Evolutionary conservation across 2,329 filamentous ascomycete genomes (phyloP), one percentile per base, ranked within the genome.

Genomic region (Monilinia fructigena): DNA sequence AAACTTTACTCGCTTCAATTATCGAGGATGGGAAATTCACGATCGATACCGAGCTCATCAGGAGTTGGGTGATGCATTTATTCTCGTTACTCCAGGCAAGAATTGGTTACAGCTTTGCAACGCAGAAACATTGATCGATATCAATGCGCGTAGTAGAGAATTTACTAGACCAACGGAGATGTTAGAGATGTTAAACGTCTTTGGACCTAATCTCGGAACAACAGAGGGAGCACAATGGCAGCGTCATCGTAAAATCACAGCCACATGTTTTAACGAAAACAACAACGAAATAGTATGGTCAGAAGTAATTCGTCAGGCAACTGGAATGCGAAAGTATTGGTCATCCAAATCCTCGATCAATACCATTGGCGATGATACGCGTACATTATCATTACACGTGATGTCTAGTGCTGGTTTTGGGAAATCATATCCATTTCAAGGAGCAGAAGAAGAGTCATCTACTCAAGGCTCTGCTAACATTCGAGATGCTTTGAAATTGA

Each of bases 201-300:
- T 45, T 53, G 63, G 54, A 12, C 45, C 63, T 11, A 65, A 65
- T 40, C 45, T 65, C 1, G 63, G 55, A 5, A 65, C 63, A 3
- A 65, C 63, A 2, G 63, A 65, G 11, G 63, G 63, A 59, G 8
- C n/a, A 23, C 63, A 65, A 23, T 65, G 63, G 63, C 54, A 65
- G 28, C 54, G 54, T 5, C 63, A 65, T 59, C 63, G 63, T 28
- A 65, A 65, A 23, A 60, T 59, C 4, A 65, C 63, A 4, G 63
- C 63, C 14, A 23, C 23, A 7, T 59, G 55, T 31, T 65, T 65
- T 20, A 65, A 65, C 12, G 63, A 59, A 12, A 28, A 52, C 7
- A 65, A 42, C 8, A 65, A 65, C 11, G 54, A 42, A 20, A 26
- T 53, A 8, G 55, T 65, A 11, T 65, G 63, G 63, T 52, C 54